phyloP scores from a whole-genome alignment of 192 early-diverging fungal genomes.

The Backusella liffmaniae region DNA sequence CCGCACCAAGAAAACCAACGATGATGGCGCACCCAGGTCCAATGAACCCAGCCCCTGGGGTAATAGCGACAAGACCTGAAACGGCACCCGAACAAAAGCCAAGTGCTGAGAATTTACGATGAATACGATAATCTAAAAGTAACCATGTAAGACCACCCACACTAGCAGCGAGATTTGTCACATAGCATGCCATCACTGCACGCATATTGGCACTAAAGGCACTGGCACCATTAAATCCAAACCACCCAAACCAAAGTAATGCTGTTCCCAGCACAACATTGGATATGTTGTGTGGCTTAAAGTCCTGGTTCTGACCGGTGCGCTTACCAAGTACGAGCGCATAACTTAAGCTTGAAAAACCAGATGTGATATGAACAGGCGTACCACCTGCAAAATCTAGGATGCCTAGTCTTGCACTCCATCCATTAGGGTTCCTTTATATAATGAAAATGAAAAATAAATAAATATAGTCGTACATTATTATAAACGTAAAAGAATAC shows the following conservation, averaged over 20 bases:
- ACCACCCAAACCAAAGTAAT: conserved; percentile 23
- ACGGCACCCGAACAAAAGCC: conserved; percentile 95
- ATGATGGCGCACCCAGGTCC: conserved; percentile 76
- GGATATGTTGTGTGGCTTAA: conserved; percentile 87
- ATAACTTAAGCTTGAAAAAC: conserved; percentile 86
- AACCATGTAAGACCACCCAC: conserved; percentile 85
- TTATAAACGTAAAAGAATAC: too few relatives aligned
- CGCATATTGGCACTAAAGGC: conserved; percentile 77
- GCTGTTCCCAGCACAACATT: conserved; percentile 73
- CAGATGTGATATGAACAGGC: conserved; percentile 92
- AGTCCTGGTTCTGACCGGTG: conserved; percentile 49
- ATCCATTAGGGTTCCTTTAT: conserved; percentile 69
- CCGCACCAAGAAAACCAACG: conserved; percentile 71
- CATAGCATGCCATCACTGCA: conserved; percentile 80
- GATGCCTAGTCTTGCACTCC: conserved; percentile 66
- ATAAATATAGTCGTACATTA: too few relatives aligned
- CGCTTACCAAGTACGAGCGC: conserved; percentile 81
- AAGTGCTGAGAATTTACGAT: conserved; percentile 81
- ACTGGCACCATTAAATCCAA: conserved; percentile 91
- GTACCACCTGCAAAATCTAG: conserved; percentile 98
- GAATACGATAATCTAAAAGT: conserved; percentile 73
- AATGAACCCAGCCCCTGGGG: conserved; percentile 90
- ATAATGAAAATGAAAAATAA: too few relatives aligned
- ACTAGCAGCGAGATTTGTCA: conserved; percentile 84
- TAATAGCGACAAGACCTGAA: conserved; percentile 89